phyloP scores from a whole-genome alignment of 202 grass and related monocot genomes.

The Hordeum pubiflorum region DNA sequence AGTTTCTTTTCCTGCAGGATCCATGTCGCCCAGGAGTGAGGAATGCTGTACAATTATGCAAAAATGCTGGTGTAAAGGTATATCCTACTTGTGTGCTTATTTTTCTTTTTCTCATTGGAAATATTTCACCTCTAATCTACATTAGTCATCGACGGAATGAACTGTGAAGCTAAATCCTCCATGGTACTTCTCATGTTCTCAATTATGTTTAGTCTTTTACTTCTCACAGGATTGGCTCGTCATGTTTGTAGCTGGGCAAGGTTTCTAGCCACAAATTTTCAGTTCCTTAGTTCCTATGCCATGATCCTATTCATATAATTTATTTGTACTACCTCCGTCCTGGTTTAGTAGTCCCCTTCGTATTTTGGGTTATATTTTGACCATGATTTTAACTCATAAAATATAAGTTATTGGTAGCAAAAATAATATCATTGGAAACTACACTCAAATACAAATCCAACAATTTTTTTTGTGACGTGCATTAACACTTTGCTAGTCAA shows the following conservation, averaged over 20 bases:
- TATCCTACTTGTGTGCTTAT: not conserved
- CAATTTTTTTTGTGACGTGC: no score
- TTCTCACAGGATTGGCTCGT: not conserved
- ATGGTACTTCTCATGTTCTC: not conserved
- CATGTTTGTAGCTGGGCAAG: not conserved
- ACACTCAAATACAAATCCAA: no score
- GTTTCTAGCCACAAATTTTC: not conserved
- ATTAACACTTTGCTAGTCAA: no score
- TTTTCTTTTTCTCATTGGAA: slow-evolving; percentile 7
- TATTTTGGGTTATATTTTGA: no score
- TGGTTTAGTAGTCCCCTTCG: no score
- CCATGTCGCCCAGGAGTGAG: slow-evolving; percentile 83
- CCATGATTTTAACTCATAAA: no score
- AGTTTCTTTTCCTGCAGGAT: slow-evolving; percentile 52
- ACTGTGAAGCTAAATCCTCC: not conserved
- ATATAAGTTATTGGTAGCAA: no score
- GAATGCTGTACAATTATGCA: slow-evolving; percentile 85
- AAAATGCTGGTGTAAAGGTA: slow-evolving; percentile 82
- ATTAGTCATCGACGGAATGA: not conserved
- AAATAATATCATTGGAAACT: no score
- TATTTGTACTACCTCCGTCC: not conserved
- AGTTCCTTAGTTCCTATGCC: not conserved
- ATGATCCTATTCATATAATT: not conserved
- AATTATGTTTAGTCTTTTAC: not conserved
- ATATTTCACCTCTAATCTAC: not conserved